Conservation (phyloP, 257 asterid species). For the Nicotiana obtusifolia region DNA sequence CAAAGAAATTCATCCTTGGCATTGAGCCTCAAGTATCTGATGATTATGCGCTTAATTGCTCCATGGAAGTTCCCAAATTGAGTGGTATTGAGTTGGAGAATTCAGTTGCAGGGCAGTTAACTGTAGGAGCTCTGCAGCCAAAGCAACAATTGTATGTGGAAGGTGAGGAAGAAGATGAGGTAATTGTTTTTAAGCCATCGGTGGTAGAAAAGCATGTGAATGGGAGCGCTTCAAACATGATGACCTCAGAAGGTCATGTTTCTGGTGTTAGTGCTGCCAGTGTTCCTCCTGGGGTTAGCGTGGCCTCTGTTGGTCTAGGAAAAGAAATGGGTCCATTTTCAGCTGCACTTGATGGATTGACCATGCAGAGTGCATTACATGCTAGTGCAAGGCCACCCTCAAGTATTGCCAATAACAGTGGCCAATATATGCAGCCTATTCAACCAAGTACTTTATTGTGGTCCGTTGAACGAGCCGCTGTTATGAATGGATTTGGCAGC, state of each 20-base stretch:
- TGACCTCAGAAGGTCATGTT: slow-evolving; percentile 15
- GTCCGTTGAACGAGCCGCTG: slow-evolving; percentile 44
- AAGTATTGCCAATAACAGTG: slow-evolving; percentile 17
- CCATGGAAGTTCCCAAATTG: slow-evolving; percentile 29
- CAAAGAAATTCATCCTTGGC: slow-evolving; percentile 65
- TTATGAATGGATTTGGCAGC: slow-evolving; percentile 46
- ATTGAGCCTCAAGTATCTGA: slow-evolving; percentile 50
- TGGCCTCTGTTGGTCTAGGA: slow-evolving; percentile 25
- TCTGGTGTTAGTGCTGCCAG: neutral
- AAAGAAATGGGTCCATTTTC: slow-evolving; percentile 34
- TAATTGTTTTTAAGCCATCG: slow-evolving; percentile 80
- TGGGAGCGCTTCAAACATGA: slow-evolving; percentile 30
- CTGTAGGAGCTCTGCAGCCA: slow-evolving; percentile 22
- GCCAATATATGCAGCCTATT: slow-evolving; percentile 43
- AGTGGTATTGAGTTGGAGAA: slow-evolving; percentile 21
- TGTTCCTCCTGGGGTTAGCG: slow-evolving; percentile 26
- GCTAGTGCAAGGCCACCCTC: slow-evolving; percentile 30
- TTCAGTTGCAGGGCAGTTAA: slow-evolving; percentile 21
- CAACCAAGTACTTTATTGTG: slow-evolving; percentile 42
- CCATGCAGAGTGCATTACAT: slow-evolving; percentile 30
- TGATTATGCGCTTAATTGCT: slow-evolving; percentile 31
- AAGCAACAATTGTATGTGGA: slow-evolving; percentile 34
- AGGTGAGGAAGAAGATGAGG: slow-evolving; percentile 80
- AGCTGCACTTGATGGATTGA: slow-evolving; percentile 35
- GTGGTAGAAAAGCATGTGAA: slow-evolving; percentile 51